Evolutionary conservation across 768 basidiomycete genomes (phyloP), one percentile per base, ranked within the genome.

Genomic region (Lactarius psammicola): DNA sequence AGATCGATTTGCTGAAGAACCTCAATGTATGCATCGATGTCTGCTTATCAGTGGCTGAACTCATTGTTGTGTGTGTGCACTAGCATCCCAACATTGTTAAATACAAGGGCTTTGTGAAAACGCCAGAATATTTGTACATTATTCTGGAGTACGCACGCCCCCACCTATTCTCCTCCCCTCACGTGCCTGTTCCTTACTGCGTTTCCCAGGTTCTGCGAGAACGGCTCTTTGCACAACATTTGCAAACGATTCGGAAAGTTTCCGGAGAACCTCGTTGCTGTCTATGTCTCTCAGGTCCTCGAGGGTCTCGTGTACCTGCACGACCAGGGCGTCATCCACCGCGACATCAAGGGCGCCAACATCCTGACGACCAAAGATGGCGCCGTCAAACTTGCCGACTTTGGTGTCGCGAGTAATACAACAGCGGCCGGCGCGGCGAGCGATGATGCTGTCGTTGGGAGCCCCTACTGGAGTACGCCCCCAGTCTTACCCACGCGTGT

Each of bases 311-410:
- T 95, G 56, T 99, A 99, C 75, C 86, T 99, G 23, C 97, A 99
- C 74, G 96, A 98, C 70, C 96, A 98, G 80, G 97, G 97, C 81
- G 97, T 99, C 67, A 98, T 99, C 71, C 97, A 99, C 75, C 85
- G 97, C 36, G 97, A 99, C 72, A 98, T 99, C 80, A 99, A 99
- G 76, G 97, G 97, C 40, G 96, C 97, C 17, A 99, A 99, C 70
- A 97, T 99, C 73, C 81, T 99, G 54, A 98, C 97, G 23, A 98
- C 97, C 75, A 99, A 99, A 78, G 96, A 98, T 78, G 97, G 97
- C 8, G 90, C 89, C 26, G 95, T 99, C 65, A 99, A 98, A 77
- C 83, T 99, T n/a, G 97, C 97, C 15, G 97, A 99, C 77, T 99
- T 99, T 73, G 97, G 97, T 59, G 97, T 99, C 23, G 94, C 95